phyloP scores from a whole-genome alignment of 2,329 filamentous ascomycete genomes.

The Arthrocladium fulminans region DNA sequence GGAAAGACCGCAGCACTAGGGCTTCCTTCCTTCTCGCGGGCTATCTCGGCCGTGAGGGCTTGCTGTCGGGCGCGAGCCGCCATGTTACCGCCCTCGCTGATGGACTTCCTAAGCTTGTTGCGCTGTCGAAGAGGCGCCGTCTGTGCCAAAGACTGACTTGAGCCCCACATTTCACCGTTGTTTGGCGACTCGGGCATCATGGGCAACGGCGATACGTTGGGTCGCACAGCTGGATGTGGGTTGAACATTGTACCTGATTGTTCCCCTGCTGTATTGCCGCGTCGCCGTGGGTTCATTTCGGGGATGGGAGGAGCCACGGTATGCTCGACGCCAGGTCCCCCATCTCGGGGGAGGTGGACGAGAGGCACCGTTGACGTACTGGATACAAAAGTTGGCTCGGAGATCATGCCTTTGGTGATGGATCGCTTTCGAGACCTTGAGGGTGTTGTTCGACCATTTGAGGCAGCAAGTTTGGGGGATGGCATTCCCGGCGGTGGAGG shows the following conservation, averaged over 20 bases:
- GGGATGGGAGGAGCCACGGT: slow-evolving; percentile 43
- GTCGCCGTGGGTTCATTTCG: slow-evolving; percentile 51
- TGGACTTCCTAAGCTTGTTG: slow-evolving; percentile 39
- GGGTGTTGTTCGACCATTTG: slow-evolving; percentile 34
- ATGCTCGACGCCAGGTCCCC: slow-evolving; percentile 11
- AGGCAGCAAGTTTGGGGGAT: slow-evolving; percentile 38
- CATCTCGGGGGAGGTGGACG: slow-evolving; percentile 36
- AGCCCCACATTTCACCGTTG: slow-evolving; percentile 8
- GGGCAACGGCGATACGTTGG: neutral
- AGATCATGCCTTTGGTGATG: slow-evolving; percentile 54
- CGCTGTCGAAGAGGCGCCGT: slow-evolving; percentile 25
- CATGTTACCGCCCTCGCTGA: slow-evolving; percentile 43
- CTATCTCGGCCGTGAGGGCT: slow-evolving; percentile 25
- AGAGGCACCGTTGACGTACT: slow-evolving; percentile 51
- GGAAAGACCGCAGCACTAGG: slow-evolving; percentile 18
- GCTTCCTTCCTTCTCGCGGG: slow-evolving; percentile 17
- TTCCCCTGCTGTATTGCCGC: slow-evolving; percentile 39
- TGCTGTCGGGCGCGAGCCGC: slow-evolving; percentile 38
- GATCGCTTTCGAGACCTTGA: slow-evolving; percentile 44
- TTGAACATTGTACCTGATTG: slow-evolving; percentile 18
- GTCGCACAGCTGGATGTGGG: slow-evolving; percentile 3
- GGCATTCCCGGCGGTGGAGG: slow-evolving; percentile 10
- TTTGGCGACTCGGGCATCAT: slow-evolving; percentile 11
- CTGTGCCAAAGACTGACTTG: slow-evolving; percentile 4
- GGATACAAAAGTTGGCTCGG: slow-evolving; percentile 47